These are phyloP conservation scores for Cnidoscolus chayamansa DNA, from an alignment of 441 rosid species.

Conservation along the genomic window DNA sequence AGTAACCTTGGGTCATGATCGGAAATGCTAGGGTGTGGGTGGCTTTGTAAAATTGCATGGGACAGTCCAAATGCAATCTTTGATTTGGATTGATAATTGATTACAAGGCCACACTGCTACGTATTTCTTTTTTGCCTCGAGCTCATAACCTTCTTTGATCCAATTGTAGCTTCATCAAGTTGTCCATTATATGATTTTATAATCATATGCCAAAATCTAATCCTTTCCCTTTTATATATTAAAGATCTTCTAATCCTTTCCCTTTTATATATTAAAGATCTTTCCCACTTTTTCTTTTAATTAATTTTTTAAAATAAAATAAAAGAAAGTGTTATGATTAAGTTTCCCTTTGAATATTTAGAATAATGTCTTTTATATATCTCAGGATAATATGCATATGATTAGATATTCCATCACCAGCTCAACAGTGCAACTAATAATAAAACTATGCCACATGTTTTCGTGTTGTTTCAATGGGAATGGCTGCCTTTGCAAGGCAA, in stretches of 20 bases:
- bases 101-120: constrained; percentile 8
- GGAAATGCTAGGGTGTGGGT: background rate
- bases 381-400: background rate
- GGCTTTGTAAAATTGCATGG: too few relatives aligned
- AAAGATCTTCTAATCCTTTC: too few relatives aligned
- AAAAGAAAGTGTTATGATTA: too few relatives aligned
- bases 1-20: too few relatives aligned
- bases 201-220: constrained; percentile 11
- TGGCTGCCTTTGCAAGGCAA: constrained; percentile 12
- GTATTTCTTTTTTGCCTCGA: constrained; percentile 21
- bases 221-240: too few relatives aligned
- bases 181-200: background rate
- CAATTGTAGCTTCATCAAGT: constrained; percentile 17
- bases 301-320: too few relatives aligned
- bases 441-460: background rate
- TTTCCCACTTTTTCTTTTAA: too few relatives aligned
- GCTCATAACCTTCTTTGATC: constrained; percentile 35
- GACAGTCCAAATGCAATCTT: background rate
- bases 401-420: too few relatives aligned
- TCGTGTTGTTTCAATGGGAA: background rate
- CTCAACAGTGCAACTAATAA: background rate
- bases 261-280: too few relatives aligned
- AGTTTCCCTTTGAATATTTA: too few relatives aligned
- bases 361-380: too few relatives aligned
- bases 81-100: constrained; percentile 1